phyloP scores from a whole-genome alignment of 2,329 filamentous ascomycete genomes.

The Myriosclerotinia curreyana region DNA sequence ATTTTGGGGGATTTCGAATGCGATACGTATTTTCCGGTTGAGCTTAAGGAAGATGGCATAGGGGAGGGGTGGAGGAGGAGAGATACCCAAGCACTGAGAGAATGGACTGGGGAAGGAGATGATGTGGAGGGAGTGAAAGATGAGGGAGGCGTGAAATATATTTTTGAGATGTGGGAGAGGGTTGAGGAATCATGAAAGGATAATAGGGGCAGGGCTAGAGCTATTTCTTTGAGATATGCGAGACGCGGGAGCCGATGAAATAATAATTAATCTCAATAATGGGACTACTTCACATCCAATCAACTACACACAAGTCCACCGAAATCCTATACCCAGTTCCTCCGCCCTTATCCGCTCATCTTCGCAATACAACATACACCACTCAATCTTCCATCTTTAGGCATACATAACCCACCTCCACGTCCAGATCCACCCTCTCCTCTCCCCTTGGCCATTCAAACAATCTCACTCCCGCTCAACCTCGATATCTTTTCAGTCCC shows the following conservation, averaged over 20 bases:
- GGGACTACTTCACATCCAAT: neutral
- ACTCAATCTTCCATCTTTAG: neutral
- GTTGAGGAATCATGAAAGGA: neutral
- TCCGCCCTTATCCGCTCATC: neutral
- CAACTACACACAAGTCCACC: neutral
- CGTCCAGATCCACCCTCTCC: neutral
- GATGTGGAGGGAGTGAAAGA: conserved; percentile 54
- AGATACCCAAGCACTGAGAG: conserved; percentile 52
- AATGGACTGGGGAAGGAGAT: conserved; percentile 62
- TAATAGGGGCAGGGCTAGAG: too few relatives aligned
- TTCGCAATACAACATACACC: neutral
- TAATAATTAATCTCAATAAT: neutral
- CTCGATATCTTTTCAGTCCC: too few relatives aligned
- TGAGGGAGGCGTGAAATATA: conserved; percentile 64
- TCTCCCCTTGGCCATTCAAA: too few relatives aligned
- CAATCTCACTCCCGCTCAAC: too few relatives aligned
- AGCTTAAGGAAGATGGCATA: conserved; percentile 42
- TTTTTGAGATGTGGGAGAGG: conserved; percentile 73
- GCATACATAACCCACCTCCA: neutral
- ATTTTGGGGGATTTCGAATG: conserved; percentile 69
- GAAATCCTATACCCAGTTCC: too few relatives aligned
- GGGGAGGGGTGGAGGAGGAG: conserved; percentile 53
- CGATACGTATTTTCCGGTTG: conserved; percentile 70
- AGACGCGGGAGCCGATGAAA: neutral
- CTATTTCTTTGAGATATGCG: neutral